Percentiles rank a stretch among this genome's conserved stretches.
phyloP scores from a whole-genome alignment of 2,329 filamentous ascomycete genomes.

The Myrmaecium sp. region DNA sequence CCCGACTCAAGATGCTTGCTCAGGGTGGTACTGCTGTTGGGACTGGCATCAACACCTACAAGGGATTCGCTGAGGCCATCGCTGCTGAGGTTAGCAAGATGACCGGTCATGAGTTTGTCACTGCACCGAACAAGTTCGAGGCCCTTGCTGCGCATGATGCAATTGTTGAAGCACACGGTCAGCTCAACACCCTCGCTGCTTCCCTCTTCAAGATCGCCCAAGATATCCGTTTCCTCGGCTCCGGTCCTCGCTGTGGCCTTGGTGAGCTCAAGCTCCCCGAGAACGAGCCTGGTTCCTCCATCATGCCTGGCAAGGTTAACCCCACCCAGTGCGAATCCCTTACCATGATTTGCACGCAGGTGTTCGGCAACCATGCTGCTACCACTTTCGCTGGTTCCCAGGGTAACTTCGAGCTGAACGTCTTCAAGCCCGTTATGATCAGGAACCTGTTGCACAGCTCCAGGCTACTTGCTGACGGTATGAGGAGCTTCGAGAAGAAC shows the following conservation, averaged over 20 bases:
- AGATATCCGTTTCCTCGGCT: constrained; percentile 93
- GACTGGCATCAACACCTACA: constrained; percentile 93
- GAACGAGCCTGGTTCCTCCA: constrained; percentile 93
- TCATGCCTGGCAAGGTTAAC: constrained; percentile 99
- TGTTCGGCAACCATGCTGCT: constrained; percentile 93
- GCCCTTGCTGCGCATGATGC: constrained; percentile 90
- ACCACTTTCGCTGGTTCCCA: constrained; percentile 90
- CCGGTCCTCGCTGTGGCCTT: constrained; percentile 85
- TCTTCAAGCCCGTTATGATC: constrained; percentile 96
- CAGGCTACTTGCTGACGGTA: constrained; percentile 75
- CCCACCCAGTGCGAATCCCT: constrained; percentile 95
- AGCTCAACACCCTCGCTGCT: constrained; percentile 78
- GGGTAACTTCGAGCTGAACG: constrained; percentile 97
- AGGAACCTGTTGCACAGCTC: constrained; percentile 87
- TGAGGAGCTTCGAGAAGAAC: constrained; percentile 91
- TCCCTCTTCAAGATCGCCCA: constrained; percentile 97
- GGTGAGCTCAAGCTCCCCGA: constrained; percentile 87
- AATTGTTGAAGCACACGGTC: constrained; percentile 82
- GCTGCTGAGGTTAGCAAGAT: constrained; percentile 81
- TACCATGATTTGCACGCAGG: constrained; percentile 94
- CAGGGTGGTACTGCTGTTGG: constrained; percentile 96
- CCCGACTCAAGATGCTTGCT: constrained; percentile 70
- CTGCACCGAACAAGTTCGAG: constrained; percentile 98
- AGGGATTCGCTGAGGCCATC: constrained; percentile 86
- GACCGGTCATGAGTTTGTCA: constrained; percentile 86